phyloP scores from a whole-genome alignment of 2,329 filamentous ascomycete genomes.

The Monilinia laxa region DNA sequence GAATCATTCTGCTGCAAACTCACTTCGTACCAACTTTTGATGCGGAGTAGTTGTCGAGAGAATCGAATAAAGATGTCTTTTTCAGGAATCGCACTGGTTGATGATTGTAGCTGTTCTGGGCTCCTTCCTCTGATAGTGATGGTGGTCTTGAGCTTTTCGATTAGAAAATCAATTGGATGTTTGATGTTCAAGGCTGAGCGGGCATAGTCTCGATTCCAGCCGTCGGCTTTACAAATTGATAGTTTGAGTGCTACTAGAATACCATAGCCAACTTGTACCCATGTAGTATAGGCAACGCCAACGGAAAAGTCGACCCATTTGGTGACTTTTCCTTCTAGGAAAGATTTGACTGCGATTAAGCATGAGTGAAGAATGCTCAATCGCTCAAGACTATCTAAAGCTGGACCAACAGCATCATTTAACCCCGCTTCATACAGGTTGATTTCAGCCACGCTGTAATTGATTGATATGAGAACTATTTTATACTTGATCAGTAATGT shows the following conservation, averaged over 20 bases:
- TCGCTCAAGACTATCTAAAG: slow-evolving; percentile 23
- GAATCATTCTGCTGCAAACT: too few relatives aligned
- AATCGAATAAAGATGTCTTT: not conserved
- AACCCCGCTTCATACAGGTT: slow-evolving; percentile 23
- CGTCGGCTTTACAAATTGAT: slow-evolving; percentile 22
- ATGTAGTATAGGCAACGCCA: slow-evolving; percentile 19
- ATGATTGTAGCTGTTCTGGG: not conserved
- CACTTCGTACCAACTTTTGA: too few relatives aligned
- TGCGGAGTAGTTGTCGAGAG: too few relatives aligned
- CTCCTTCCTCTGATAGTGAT: not conserved
- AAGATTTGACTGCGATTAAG: slow-evolving; percentile 23
- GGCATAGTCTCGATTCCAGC: slow-evolving; percentile 21
- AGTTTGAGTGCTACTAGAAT: slow-evolving; percentile 24
- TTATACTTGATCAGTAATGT: not conserved
- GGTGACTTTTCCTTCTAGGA: slow-evolving; percentile 17
- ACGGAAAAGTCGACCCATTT: not conserved
- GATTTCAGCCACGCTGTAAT: slow-evolving; percentile 25
- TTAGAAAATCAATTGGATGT: not conserved
- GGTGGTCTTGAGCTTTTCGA: not conserved
- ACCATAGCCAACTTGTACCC: slow-evolving; percentile 19
- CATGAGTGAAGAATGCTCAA: slow-evolving; percentile 23
- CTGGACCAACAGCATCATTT: slow-evolving; percentile 1
- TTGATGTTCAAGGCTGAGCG: not conserved
- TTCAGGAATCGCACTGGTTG: not conserved
- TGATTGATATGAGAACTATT: not conserved